A percentile compares a stretch with the other conserved stretches of the same genome.
Conservation (phyloP, 1,284 basidiomycete species). For the Apiotrichum akiyoshidainum region DNA sequence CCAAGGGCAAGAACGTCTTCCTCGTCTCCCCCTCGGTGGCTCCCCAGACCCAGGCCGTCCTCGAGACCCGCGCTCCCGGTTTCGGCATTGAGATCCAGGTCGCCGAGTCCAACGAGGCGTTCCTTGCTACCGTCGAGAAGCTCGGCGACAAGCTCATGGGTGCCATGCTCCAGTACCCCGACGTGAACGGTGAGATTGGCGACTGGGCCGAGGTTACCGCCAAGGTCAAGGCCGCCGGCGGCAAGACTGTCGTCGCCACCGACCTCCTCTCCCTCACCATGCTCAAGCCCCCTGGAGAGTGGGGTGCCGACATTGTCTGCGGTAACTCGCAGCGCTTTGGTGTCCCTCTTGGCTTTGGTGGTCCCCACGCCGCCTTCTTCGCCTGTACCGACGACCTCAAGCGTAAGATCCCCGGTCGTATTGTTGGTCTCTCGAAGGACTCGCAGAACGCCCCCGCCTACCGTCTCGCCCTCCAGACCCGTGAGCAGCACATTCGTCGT, state of each 20-base stretch:
- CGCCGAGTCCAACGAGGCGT: slow-evolving; percentile 47
- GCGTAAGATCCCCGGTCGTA: slow-evolving; percentile 92
- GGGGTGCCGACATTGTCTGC: slow-evolving; percentile 94
- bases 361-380: slow-evolving; percentile 94
- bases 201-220: slow-evolving; percentile 70
- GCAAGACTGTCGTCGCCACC: slow-evolving; percentile 78
- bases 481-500: slow-evolving; percentile 93
- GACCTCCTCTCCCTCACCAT: slow-evolving; percentile 90
- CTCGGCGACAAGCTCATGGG: slow-evolving; percentile 67
- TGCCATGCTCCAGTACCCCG: slow-evolving; percentile 85
- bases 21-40: slow-evolving; percentile 76
- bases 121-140: slow-evolving; percentile 58
- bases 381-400: slow-evolving; percentile 89
- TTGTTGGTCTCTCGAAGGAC: slow-evolving; percentile 89
- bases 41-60: slow-evolving; percentile 82
- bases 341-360: slow-evolving; percentile 84
- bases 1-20: slow-evolving; percentile 76
- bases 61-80: slow-evolving; percentile 80
- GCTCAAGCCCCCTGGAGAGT: slow-evolving; percentile 94
- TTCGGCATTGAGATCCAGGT: slow-evolving; percentile 79
- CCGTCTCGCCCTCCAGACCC: slow-evolving; percentile 88
- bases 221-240: slow-evolving; percentile 70
- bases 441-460: slow-evolving; percentile 81
- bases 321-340: slow-evolving; percentile 93
- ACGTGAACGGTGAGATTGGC: slow-evolving; percentile 79